phyloP scores from a whole-genome alignment of 2,329 filamentous ascomycete genomes.

The Aspergillus viridinutans region DNA sequence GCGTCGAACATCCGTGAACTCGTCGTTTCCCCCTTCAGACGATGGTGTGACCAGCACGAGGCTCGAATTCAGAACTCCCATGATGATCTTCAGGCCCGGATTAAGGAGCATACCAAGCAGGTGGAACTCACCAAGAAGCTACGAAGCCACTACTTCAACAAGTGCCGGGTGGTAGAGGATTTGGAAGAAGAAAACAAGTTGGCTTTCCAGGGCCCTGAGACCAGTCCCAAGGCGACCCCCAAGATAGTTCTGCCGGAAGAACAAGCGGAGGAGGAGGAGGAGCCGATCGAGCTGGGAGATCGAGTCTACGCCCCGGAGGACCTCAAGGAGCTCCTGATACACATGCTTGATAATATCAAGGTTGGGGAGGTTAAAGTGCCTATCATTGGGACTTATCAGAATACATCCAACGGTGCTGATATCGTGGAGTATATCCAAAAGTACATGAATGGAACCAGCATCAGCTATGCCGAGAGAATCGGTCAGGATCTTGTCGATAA shows the following conservation, averaged over 20 bases:
- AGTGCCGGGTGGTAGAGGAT: conserved; percentile 92
- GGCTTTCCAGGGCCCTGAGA: conserved; percentile 81
- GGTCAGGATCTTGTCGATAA: conserved; percentile 86
- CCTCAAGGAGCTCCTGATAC: conserved; percentile 80
- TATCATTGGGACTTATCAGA: conserved; percentile 90
- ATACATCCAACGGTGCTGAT: conserved; percentile 84
- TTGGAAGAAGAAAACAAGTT: conserved; percentile 98
- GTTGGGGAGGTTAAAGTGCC: conserved; percentile 91
- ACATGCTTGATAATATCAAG: conserved; percentile 83
- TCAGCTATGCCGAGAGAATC: conserved; percentile 89
- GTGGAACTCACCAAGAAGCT: conserved; percentile 87
- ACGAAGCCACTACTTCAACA: conserved; percentile 96
- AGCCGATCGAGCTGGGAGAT: conserved; percentile 85
- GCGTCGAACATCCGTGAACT: conserved; percentile 94
- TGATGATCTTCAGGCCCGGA: conserved; percentile 83
- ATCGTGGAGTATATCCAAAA: conserved; percentile 95
- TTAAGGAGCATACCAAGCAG: conserved; percentile 91
- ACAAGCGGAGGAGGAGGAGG: conserved; percentile 71
- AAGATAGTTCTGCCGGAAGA: conserved; percentile 83
- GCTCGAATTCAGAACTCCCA: conserved; percentile 87
- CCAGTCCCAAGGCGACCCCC: conserved; percentile 58
- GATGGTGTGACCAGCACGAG: conserved; percentile 96
- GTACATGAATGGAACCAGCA: conserved; percentile 74
- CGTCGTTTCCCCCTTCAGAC: conserved; percentile 87
- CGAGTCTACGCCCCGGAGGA: conserved; percentile 79